Percentiles rank a stretch among this genome's conserved stretches.
These are phyloP conservation scores for Xylaria longipes DNA, from an alignment of 495 filamentous ascomycete species.

Conservation along the genomic window DNA sequence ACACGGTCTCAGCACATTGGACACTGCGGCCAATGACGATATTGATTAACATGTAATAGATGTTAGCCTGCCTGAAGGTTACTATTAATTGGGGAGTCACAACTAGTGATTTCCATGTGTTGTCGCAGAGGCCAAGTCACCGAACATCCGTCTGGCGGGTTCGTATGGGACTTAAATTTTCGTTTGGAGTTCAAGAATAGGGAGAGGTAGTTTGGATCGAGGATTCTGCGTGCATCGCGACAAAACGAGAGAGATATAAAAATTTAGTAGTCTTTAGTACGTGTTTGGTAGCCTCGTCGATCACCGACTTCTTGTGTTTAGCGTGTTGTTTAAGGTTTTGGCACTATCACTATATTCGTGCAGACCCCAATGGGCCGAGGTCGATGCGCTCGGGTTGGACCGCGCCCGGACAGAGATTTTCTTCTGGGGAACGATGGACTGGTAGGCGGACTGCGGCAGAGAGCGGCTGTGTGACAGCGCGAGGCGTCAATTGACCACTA, in stretches of 20 bases:
- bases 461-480: slow-evolving; percentile 7
- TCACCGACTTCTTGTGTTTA: not conserved
- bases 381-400: slow-evolving; percentile 15
- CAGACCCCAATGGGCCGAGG: slow-evolving; percentile 17
- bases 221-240: slow-evolving; percentile 16
- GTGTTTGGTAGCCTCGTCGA: slow-evolving; percentile 8
- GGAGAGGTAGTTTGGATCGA: slow-evolving; percentile 2
- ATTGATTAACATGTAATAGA: not conserved
- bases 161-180: not conserved
- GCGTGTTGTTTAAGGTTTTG: slow-evolving; percentile 17
- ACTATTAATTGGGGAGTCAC: slow-evolving; percentile 10
- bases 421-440: not conserved
- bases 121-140: slow-evolving; percentile 3
- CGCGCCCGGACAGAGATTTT: slow-evolving; percentile 23
- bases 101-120: slow-evolving; percentile 8
- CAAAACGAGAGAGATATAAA: not conserved
- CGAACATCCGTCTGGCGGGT: not conserved
- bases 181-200: not conserved
- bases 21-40: slow-evolving; percentile 9
- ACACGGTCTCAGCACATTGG: slow-evolving; percentile 11
- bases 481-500: slow-evolving; percentile 22
- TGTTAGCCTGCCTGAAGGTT: slow-evolving; percentile 4
- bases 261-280: not conserved
- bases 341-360: not conserved
- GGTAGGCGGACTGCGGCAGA: slow-evolving; percentile 10